Evolutionary conservation across 352 stramenopile species (phyloP).

Genomic region (Phytophthora quininea): DNA sequence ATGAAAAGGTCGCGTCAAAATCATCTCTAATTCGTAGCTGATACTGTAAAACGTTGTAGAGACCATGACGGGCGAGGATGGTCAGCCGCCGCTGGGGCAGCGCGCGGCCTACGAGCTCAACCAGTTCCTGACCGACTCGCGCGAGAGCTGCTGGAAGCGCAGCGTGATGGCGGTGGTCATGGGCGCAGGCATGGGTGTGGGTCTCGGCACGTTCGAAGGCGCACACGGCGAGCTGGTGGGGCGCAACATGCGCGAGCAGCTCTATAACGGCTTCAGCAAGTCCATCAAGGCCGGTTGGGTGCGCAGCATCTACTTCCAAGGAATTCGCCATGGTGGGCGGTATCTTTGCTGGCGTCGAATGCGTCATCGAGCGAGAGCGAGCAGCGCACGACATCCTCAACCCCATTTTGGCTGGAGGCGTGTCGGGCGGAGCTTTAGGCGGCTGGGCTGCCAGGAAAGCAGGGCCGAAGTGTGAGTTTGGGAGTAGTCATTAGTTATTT

Average conservation of each 20-base stretch:
- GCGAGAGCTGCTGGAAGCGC: conserved; percentile 86
- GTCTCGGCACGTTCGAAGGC: conserved; percentile 85
- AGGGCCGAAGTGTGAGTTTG: conserved; percentile 58
- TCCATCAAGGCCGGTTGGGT: conserved; percentile 77
- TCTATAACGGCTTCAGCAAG: conserved; percentile 87
- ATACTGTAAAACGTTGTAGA: neutral
- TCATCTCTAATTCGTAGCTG: too few species aligned
- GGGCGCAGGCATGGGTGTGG: conserved; percentile 79
- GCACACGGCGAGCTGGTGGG: conserved; percentile 86
- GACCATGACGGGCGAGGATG: conserved; percentile 20
- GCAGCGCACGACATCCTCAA: conserved; percentile 81
- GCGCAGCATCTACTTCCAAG: conserved; percentile 89
- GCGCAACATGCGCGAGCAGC: conserved; percentile 87
- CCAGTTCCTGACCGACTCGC: conserved; percentile 82
- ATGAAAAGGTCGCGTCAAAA: too few species aligned
- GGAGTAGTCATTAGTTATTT: neutral
- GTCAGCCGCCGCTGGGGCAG: conserved; percentile 42
- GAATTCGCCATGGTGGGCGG: conserved; percentile 85
- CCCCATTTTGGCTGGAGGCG: conserved; percentile 71
- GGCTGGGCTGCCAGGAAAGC: conserved; percentile 72
- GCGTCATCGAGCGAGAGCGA: conserved; percentile 83
- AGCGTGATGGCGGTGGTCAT: conserved; percentile 77
- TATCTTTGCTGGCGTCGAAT: conserved; percentile 85
- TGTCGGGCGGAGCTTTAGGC: conserved; percentile 69
- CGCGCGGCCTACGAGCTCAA: conserved; percentile 49